Conservation (phyloP, 345 rosid genomes). For the Trapa bicornis region DNA sequence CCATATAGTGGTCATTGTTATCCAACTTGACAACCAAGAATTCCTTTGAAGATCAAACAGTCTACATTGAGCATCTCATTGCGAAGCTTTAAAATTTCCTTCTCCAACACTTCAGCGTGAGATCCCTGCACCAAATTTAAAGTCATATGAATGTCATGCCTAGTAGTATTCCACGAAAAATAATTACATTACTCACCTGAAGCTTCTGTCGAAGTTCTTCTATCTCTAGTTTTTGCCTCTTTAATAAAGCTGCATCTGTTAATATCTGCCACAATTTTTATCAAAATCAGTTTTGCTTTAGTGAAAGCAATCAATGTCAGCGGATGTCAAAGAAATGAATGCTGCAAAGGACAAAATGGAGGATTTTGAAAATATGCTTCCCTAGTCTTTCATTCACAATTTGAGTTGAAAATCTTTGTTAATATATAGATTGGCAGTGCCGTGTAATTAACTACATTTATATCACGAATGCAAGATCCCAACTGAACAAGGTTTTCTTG, state of each 20-base stretch:
- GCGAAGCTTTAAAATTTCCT: constrained; percentile 71
- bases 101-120: constrained; percentile 77
- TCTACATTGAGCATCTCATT: constrained; percentile 85
- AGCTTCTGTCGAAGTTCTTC: constrained; percentile 80
- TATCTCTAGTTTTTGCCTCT: constrained; percentile 88
- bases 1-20: background rate
- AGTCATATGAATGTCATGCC: constrained; percentile 8
- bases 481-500: background rate
- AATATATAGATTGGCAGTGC: background rate
- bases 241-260: constrained; percentile 87
- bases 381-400: background rate
- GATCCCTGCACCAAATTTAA: constrained; percentile 55
- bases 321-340: background rate
- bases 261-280: constrained; percentile 41
- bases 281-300: constrained; percentile 17
- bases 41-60: constrained; percentile 6
- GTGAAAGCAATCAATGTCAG: background rate
- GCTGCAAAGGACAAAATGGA: background rate
- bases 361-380: background rate
- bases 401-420: background rate
- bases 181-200: constrained; percentile 36
- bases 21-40: background rate
- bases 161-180: background rate
- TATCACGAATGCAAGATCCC: background rate
- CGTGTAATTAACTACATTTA: no score